phyloP scores from a whole-genome alignment of 208 protist species.

The Crithidia fasciculata region DNA sequence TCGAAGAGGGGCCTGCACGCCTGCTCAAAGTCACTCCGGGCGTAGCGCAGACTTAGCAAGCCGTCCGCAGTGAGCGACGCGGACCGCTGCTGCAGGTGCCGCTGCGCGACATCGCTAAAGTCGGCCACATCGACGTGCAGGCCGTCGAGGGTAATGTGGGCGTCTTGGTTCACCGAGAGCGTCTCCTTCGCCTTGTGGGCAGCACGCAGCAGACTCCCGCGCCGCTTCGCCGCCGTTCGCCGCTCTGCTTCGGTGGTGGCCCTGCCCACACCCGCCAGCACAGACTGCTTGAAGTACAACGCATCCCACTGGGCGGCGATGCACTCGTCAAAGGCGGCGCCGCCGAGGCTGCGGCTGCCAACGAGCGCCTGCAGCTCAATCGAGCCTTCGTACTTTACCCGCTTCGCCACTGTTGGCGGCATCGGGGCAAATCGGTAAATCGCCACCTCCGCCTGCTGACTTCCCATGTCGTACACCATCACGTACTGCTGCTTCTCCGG shows the following conservation, averaged over 20 bases:
- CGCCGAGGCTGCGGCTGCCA: constrained; percentile 76
- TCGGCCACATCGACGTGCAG: constrained; percentile 30
- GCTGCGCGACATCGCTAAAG: constrained; percentile 26
- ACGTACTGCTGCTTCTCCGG: constrained; percentile 36
- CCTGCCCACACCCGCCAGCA: constrained; percentile 21
- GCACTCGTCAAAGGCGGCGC: constrained; percentile 84
- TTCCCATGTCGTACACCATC: constrained; percentile 91
- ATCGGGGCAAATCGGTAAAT: constrained; percentile 56
- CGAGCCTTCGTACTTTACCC: not conserved
- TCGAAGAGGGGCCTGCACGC: constrained; percentile 66
- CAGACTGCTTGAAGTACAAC: constrained; percentile 46
- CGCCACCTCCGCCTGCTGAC: constrained; percentile 71
- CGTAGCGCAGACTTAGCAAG: constrained; percentile 51
- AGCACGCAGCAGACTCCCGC: constrained; percentile 76
- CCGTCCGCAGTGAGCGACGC: constrained; percentile 23
- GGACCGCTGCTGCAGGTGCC: constrained; percentile 11
- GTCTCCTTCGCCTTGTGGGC: constrained; percentile 85
- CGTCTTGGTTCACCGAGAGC: constrained; percentile 89
- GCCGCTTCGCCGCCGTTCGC: constrained; percentile 39
- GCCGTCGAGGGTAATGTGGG: constrained; percentile 82
- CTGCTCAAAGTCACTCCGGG: constrained; percentile 71
- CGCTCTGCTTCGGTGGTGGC: constrained; percentile 24
- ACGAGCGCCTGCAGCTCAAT: constrained; percentile 43
- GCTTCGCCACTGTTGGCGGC: constrained; percentile 14
- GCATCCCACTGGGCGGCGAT: constrained; percentile 84